Conservation (phyloP, 306 rosid species). For the Ormosia emarginata region DNA sequence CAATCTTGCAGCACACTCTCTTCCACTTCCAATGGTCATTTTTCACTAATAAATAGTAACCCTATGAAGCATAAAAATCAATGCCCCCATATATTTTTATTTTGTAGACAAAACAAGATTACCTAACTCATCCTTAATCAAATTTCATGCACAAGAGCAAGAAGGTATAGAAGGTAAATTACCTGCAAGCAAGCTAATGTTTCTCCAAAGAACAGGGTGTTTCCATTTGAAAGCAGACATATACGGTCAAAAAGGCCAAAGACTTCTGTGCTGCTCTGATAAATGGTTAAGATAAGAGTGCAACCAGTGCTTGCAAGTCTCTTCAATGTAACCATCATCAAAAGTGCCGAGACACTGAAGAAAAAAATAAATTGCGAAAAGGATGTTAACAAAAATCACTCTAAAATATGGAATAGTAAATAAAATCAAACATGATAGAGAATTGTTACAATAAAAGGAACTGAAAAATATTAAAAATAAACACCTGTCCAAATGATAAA, state of each 20-base stretch:
- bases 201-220: constrained; percentile 95
- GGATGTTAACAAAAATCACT: neutral
- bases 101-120: neutral
- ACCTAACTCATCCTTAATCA: constrained; percentile 5
- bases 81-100: neutral
- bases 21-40: neutral
- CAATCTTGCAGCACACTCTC: neutral
- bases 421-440: constrained; percentile 12
- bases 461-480: neutral
- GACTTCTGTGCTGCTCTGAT: constrained; percentile 99
- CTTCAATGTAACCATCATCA: constrained; percentile 99
- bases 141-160: neutral
- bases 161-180: constrained; percentile 8
- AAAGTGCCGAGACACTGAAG: constrained; percentile 88
- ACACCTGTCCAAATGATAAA: constrained; percentile 90
- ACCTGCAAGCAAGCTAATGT: constrained; percentile 99
- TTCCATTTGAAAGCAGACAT: constrained; percentile 98
- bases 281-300: constrained; percentile 79
- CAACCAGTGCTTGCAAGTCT: constrained; percentile 96
- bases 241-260: constrained; percentile 98
- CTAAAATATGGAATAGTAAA: neutral
- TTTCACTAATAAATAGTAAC: constrained; percentile 7
- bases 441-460: neutral
- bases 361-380: constrained; percentile 21
- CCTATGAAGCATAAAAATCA: neutral